phyloP scores from a whole-genome alignment of 2,329 filamentous ascomycete genomes.

The Venturia asperata region DNA sequence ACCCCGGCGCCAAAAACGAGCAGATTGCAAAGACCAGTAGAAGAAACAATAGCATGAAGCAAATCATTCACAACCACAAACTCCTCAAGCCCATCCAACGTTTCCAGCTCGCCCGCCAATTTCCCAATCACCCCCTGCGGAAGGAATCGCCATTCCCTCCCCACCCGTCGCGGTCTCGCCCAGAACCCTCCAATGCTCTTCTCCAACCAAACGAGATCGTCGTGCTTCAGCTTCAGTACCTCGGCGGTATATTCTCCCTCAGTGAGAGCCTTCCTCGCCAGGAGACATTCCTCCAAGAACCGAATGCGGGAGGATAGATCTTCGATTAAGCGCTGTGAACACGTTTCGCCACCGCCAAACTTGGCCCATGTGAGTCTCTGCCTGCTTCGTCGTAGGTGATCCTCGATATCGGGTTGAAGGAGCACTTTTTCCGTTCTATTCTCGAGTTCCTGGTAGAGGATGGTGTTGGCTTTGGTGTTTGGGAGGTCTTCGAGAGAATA shows the following conservation, averaged over 20 bases:
- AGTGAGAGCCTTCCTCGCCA: not conserved
- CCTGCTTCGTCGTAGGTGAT: not conserved
- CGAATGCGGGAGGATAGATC: not conserved
- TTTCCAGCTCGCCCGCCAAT: not conserved
- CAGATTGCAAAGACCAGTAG: not conserved
- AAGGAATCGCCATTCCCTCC: not conserved
- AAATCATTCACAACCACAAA: conserved; percentile 2
- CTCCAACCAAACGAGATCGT: not conserved
- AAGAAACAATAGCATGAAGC: not conserved
- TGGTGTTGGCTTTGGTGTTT: conserved; percentile 2
- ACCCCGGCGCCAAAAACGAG: not conserved
- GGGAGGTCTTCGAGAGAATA: not conserved
- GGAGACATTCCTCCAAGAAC: not conserved
- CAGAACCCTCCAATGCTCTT: not conserved
- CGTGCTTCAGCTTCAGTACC: not conserved
- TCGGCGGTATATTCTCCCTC: not conserved
- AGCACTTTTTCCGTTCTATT: not conserved
- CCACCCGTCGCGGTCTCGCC: not conserved
- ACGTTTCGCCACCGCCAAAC: not conserved
- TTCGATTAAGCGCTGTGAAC: not conserved
- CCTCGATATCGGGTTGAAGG: not conserved
- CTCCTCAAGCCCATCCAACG: not conserved
- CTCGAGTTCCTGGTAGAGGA: not conserved
- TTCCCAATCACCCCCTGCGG: not conserved
- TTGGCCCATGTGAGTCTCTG: not conserved